Evolutionary conservation across 2,329 filamentous ascomycete species (phyloP).

Genomic region (Aspergillus candidus): DNA sequence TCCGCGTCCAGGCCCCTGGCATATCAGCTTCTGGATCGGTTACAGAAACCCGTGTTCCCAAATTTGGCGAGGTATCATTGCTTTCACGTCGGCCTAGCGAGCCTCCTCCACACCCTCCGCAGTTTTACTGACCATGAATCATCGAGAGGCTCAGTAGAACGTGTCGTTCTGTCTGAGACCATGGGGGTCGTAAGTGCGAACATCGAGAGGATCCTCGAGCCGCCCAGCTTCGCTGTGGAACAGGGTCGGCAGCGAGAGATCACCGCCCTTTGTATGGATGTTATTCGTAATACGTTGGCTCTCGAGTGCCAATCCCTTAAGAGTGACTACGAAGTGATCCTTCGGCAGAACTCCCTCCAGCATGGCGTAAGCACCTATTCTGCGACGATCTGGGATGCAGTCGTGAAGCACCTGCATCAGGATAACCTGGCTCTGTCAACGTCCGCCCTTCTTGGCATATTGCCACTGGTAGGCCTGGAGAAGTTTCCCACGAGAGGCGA

Average conservation of each 20-base stretch:
- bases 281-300: conserved; percentile 61
- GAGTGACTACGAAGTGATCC: conserved; percentile 62
- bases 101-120: conserved; percentile 41
- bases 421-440: conserved; percentile 67
- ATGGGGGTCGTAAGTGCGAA: conserved; percentile 43
- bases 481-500: conserved; percentile 54
- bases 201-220: conserved; percentile 53
- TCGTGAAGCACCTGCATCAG: conserved; percentile 61
- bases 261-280: conserved; percentile 52
- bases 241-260: conserved; percentile 48
- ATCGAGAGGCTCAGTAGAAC: conserved; percentile 40
- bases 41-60: conserved; percentile 38
- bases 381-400: conserved; percentile 69
- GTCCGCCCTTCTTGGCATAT: conserved; percentile 64
- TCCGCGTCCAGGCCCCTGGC: conserved; percentile 76
- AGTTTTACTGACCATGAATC: conserved; percentile 44
- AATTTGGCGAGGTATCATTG: conserved; percentile 41
- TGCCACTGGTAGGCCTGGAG: conserved; percentile 68
- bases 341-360: conserved; percentile 55
- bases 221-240: conserved; percentile 45
- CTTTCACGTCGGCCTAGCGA: conserved; percentile 40
- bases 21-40: conserved; percentile 63
- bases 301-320: conserved; percentile 66
- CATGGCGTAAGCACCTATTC: conserved; percentile 65
- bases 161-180: conserved; percentile 44